Conservation (phyloP, 2,329 filamentous ascomycete genomes). For the Dactylellina leptospora region DNA sequence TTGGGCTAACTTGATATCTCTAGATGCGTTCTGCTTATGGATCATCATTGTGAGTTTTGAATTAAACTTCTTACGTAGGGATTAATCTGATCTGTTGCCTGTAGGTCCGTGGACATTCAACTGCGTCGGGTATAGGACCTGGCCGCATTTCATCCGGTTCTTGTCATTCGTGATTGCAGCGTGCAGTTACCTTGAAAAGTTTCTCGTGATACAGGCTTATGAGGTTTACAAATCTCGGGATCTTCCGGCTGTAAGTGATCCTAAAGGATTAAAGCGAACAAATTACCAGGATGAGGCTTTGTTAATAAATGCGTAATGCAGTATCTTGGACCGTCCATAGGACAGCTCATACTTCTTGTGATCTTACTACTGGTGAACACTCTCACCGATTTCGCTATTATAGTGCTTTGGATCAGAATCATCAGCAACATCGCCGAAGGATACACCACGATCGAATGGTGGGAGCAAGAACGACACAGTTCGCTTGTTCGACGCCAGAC, state of each 20-base stretch:
- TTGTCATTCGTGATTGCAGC: slow-evolving; percentile 73
- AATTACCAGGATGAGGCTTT: neutral
- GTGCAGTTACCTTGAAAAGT: slow-evolving; percentile 70
- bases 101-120: slow-evolving; percentile 76
- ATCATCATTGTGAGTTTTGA: slow-evolving; percentile 73
- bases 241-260: slow-evolving; percentile 68
- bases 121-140: slow-evolving; percentile 82
- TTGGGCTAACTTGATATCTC: slow-evolving; percentile 38
- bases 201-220: slow-evolving; percentile 69
- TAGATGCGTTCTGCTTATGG: slow-evolving; percentile 66
- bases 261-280: neutral
- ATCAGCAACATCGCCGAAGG: slow-evolving; percentile 70
- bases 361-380: slow-evolving; percentile 69
- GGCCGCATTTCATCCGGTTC: slow-evolving; percentile 84
- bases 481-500: slow-evolving; percentile 64
- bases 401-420: slow-evolving; percentile 64
- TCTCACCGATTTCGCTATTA: slow-evolving; percentile 70
- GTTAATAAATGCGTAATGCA: slow-evolving; percentile 47
- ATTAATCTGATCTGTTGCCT: neutral
- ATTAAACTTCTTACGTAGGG: neutral
- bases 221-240: slow-evolving; percentile 72
- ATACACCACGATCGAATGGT: slow-evolving; percentile 82
- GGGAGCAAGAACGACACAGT: slow-evolving; percentile 75
- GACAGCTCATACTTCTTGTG: slow-evolving; percentile 70
- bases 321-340: slow-evolving; percentile 74